Base-by-base conservation (phyloP, 2,329 filamentous ascomycete genomes). In the Colletotrichum graminicola region DNA sequence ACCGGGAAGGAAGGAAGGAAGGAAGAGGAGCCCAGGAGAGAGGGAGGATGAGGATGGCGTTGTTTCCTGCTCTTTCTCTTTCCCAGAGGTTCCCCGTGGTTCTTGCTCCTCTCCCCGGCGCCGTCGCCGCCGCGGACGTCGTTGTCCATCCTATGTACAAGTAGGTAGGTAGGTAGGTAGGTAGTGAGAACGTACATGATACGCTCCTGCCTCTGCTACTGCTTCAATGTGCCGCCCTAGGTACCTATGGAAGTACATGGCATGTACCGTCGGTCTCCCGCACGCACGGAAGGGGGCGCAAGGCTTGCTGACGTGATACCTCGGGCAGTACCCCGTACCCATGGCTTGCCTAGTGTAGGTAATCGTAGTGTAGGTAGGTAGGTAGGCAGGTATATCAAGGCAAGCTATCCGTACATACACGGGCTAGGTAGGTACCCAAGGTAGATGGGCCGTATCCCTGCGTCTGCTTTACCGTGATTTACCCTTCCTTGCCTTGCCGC, bases 31-130 rank as follows among this genome's bases (percentile, higher is more conserved):
- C 32, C 36, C 36, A 39, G 8, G 39, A 12, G 34, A 14, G 32
- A 36, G 39, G 61, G 34, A 36, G 66, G 51, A 55, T 41, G 32
- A 41, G 41, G 16, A 47, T 23, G 43, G 43, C n/a, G 39, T 49
- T 67, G 61, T 56, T 56, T 45, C 34, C 23, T 43, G 16, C 41
- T 21, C 41, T 43, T 43, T 43, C 41, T 26, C 63, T 43, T 67
- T 59, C 59, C 64, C 64, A 55, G 64, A 16, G 67, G 62, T 66
- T 70, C 64, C 51, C 26, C 36, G 60, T 39, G 34, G n/a, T 62
- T 62, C 47, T 34, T 59, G 41, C 36, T 47, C 23, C n/a, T 32
- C 47, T 4, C 47, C 10, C 26, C 43, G 39, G 1, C 45, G 36
- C 10, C 36, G 36, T 3, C 39, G 39, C 5, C 39, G 39, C 16